Evolutionary conservation across 805 yeast genomes (phyloP).

Genomic region (Candida chilensis): DNA sequence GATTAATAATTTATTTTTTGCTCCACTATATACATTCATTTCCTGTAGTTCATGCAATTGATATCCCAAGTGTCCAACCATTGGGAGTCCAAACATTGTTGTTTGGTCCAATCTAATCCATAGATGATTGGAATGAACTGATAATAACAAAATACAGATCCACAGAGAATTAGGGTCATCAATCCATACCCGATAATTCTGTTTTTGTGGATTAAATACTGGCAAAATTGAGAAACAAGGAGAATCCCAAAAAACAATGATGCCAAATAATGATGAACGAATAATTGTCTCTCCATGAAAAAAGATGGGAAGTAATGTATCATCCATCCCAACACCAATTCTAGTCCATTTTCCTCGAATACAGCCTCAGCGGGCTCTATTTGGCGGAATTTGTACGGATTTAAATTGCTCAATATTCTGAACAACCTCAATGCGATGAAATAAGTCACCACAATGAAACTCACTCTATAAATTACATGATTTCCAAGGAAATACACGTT

Average conservation of each 20-base stretch:
- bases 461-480: constrained; percentile 43
- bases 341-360: constrained; percentile 15
- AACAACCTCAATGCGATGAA: constrained; percentile 9
- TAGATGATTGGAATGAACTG: constrained; percentile 32
- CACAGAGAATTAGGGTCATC: constrained; percentile 8
- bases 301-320: constrained; percentile 52
- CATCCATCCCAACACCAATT: constrained; percentile 46
- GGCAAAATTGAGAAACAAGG: constrained; percentile 32
- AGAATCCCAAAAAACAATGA: constrained; percentile 40
- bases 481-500: constrained; percentile 60
- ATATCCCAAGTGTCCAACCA: constrained; percentile 33
- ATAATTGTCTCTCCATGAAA: constrained; percentile 24
- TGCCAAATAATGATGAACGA: constrained; percentile 39
- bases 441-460: constrained; percentile 20
- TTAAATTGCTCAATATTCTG: constrained; percentile 13
- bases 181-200: constrained; percentile 14
- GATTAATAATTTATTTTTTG: too few relatives aligned
- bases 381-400: constrained; percentile 15
- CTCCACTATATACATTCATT: too few relatives aligned
- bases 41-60: constrained; percentile 20
- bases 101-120: constrained; percentile 35
- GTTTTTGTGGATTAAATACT: constrained; percentile 22
- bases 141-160: constrained; percentile 14
- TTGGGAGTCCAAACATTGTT: constrained; percentile 23
- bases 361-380: constrained; percentile 6